Evolutionary conservation across 2,329 filamentous ascomycete genomes (phyloP), one percentile per base, ranked within the genome.

Genomic region (Fusarium sp.): DNA sequence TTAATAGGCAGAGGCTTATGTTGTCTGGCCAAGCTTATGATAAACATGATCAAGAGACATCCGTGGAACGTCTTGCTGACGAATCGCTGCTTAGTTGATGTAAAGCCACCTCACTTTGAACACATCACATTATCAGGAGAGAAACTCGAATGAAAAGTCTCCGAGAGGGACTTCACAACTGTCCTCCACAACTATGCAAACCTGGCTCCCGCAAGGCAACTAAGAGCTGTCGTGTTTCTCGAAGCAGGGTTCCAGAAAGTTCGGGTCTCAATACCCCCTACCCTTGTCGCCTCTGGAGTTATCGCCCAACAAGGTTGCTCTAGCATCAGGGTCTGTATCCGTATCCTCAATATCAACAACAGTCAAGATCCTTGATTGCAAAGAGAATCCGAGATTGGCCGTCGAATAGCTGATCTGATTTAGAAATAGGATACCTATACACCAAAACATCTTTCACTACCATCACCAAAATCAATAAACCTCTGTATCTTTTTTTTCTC

Each of bases 251-350:
- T 48, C 33, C 28, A 44, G 26, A 49, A 49, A 38, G 28, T 57
- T 54, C 47, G 37, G 28, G 39, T 52, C 21, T 41, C 15, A 11
- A 37, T 47, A 52, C 41, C 39, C 60, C 59, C 46, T 21, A 31
- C 9, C 24, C 31, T 47, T 47, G 38, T 63, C 57, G 18, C 23
- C 42, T 57, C 28, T 39, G 6, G 21, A 56, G 29, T 21, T 41
- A 18, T 37, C 42, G 11, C 35, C 48, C 60, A 68, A 68, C 64
- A 68, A 69, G 53, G 65, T 68, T 64, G 52, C 35, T 63, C 31
- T 33, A 16, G 31, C 31, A 54, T 35, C 33, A 26, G 23, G 26
- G 28, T 60, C 39, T 42, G 12, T 39, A 15, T 33, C 31, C 31
- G n/a, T 18, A 11, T 50, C n/a, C 44, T 56, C 15, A 4, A 41